Base-by-base conservation (phyloP, 139 green algal species). In the Chlamydomonas eustigma region DNA sequence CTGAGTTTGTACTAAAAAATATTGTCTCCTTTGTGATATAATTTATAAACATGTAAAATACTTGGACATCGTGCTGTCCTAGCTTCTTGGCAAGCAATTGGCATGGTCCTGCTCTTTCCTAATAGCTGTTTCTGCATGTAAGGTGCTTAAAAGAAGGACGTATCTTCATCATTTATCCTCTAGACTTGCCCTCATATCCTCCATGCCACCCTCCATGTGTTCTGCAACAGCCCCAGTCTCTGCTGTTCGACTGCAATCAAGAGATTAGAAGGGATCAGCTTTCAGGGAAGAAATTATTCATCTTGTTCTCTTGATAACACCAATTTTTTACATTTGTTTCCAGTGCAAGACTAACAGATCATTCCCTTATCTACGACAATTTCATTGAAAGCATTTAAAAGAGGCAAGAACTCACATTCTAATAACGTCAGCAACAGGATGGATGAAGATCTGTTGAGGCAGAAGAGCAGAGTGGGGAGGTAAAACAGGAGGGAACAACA, bases 371-470 rank as follows among this genome's bases (percentile, higher is more conserved):
- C 33, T 30, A 69, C 6, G 25, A n/a, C 33, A 69, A 37, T 33
- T 69, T 8, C 25, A 69, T 5, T 69, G 5, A 30, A 8, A 30
- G 58, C 12, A 5, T 69, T n/a, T 30, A n/a, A n/a, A n/a, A n/a
- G n/a, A n/a, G n/a, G n/a, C n/a, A n/a, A 30, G 31, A n/a, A 72
- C 65, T 50, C 31, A 72, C 65, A 96, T 85, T 51, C 92, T 80
- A 31, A 97, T 78, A 18, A 96, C 83, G 66, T 97, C 92, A 6
- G 88, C 90, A 3, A 97, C 91, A 1, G 92, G 92, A 37, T 87
- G 77, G 18, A 96, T 78, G 63, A 97, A 97, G 37, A 96, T 92
- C 68, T 68, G 52, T 28, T 37, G 52, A 4, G 4, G 4, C 12
- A 68, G 52, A 6, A 68, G 18, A 35, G n/a, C n/a, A n/a, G n/a